Conservation (phyloP, 2,329 filamentous ascomycete genomes). For the Esteya vermicola region DNA sequence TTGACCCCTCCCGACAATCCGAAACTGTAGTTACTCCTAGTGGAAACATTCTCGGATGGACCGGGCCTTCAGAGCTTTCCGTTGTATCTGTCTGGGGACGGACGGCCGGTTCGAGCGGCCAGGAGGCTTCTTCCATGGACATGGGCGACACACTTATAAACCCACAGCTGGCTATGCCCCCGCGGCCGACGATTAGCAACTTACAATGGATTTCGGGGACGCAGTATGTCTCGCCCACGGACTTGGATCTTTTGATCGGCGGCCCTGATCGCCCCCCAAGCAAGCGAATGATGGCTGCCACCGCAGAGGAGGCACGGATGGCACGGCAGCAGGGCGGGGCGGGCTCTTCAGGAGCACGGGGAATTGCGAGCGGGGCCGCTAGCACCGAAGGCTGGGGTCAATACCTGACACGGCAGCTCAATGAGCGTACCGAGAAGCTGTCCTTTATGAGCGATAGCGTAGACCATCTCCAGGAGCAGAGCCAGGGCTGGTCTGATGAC, state of each 20-base stretch:
- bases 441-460: constrained; percentile 73
- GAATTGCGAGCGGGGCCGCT: constrained; percentile 1
- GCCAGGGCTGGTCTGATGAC: constrained; percentile 72
- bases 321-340: constrained; percentile 21
- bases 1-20: constrained; percentile 60
- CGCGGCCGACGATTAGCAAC: constrained; percentile 85
- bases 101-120: constrained; percentile 41
- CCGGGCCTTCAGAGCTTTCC: constrained; percentile 71
- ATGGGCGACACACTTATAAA: constrained; percentile 67
- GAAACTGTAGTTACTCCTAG: constrained; percentile 59
- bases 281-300: constrained; percentile 74
- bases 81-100: constrained; percentile 78
- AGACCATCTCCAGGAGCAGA: constrained; percentile 68
- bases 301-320: constrained; percentile 58
- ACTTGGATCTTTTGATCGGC: constrained; percentile 83
- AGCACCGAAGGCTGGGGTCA: constrained; percentile 54
- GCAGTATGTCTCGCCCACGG: constrained; percentile 72
- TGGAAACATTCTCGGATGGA: constrained; percentile 79
- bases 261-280: constrained; percentile 78
- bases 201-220: constrained; percentile 95
- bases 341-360: constrained; percentile 11
- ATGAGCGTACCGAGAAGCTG: constrained; percentile 80
- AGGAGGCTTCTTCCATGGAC: too few species aligned
- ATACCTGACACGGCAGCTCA: constrained; percentile 75
- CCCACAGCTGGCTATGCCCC: constrained; percentile 55